A percentile compares a stretch with the other conserved stretches of the same genome.
Evolutionary conservation across 108 stramenopile genomes (phyloP).

Genomic region (Chaetoceros tenuissimus): DNA sequence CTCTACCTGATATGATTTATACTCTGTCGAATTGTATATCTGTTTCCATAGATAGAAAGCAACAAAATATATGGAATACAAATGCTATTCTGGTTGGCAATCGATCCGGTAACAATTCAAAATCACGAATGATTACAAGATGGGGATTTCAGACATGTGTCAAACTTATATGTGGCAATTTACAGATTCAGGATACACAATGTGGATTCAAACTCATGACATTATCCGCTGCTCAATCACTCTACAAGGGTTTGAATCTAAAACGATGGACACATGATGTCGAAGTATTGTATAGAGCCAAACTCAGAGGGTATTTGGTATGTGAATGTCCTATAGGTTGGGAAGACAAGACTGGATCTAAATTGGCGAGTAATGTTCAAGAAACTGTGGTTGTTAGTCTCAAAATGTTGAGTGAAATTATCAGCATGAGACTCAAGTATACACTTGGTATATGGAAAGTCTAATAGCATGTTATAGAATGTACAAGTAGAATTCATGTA

Average conservation of each 20-base stretch:
- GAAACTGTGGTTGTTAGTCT: neutral
- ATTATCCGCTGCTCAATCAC: conserved; percentile 16
- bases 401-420: neutral
- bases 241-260: conserved; percentile 53
- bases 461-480: no score
- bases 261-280: conserved; percentile 76
- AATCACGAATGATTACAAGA: conserved; percentile 23
- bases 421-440: neutral
- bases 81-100: conserved; percentile 27
- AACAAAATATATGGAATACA: neutral
- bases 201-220: conserved; percentile 81
- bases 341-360: conserved; percentile 74
- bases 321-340: conserved; percentile 41
- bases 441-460: neutral
- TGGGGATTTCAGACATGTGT: conserved; percentile 52
- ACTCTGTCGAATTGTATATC: conserved; percentile 16
- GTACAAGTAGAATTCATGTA: no score
- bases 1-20: conserved; percentile 39
- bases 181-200: conserved; percentile 56
- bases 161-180: conserved; percentile 15
- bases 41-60: neutral
- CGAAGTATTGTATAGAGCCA: conserved; percentile 62
- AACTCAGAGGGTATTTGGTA: conserved; percentile 27
- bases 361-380: conserved; percentile 17
- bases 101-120: conserved; percentile 15